phyloP scores from a whole-genome alignment of 2,329 filamentous ascomycete species.

The Fusarium heterosporum region DNA sequence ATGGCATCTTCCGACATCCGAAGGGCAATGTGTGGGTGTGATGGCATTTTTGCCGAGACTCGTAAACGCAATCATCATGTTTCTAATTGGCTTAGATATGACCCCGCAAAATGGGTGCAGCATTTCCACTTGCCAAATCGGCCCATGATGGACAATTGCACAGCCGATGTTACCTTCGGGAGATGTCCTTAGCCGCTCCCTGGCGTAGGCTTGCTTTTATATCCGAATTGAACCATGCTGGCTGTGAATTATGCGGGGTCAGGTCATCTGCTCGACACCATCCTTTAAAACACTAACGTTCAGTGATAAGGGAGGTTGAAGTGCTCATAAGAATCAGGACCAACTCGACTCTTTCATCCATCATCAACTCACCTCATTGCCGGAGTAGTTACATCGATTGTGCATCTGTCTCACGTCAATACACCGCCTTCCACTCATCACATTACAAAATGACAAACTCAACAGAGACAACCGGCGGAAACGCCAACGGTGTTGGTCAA shows the following conservation, averaged over 20 bases:
- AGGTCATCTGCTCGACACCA: conserved; percentile 18
- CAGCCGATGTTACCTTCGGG: conserved; percentile 22
- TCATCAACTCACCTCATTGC: background rate
- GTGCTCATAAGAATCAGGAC: conserved; percentile 11
- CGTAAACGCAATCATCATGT: conserved; percentile 26
- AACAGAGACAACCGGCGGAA: conserved; percentile 60
- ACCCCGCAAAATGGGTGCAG: conserved; percentile 29
- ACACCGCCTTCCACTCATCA: background rate
- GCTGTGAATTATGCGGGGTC: conserved; percentile 34
- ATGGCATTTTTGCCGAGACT: conserved; percentile 18
- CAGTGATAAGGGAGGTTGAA: conserved; percentile 12
- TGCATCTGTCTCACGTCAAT: background rate
- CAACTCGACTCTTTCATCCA: background rate
- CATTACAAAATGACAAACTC: conserved; percentile 50
- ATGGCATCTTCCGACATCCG: conserved; percentile 29
- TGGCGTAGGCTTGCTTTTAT: conserved; percentile 5
- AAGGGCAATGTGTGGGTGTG: background rate
- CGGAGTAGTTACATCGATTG: no score
- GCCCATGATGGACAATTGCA: background rate
- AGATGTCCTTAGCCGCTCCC: conserved; percentile 31
- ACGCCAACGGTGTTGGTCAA: conserved; percentile 42
- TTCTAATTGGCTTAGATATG: conserved; percentile 10
- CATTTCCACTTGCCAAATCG: conserved; percentile 11
- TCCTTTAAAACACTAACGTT: background rate
- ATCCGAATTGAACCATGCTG: conserved; percentile 31